Base-by-base conservation (phyloP, 352 stramenopile species). In the Plasmopara halstedii region DNA sequence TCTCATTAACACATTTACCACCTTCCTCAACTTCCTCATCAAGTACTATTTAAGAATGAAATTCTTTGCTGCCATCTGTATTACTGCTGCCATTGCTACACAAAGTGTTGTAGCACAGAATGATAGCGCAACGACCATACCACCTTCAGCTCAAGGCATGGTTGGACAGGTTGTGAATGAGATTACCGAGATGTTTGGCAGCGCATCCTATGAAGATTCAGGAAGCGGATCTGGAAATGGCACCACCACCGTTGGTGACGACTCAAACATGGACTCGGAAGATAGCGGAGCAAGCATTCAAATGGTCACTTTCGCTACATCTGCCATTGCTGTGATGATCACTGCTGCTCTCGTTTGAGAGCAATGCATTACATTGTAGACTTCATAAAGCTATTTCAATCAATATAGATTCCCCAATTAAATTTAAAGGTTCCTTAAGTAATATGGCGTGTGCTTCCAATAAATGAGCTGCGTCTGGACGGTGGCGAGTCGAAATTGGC, bases 401-500 rank as follows among this genome's bases (percentile, higher is more conserved):
- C 18, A 59, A 50, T 35, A 54, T 56, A 37, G 32, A 35, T 67
- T 50, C 42, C 29, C 22, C 2, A 29, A 6, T 11, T 29, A 44
- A 46, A 48, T 25, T 35, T 17, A 35, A 35, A 18, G 6, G 11
- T 31, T 31, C n/a, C n/a, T 60, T 19, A 66, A n/a, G 44, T 49
- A 14, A 53, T 38, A 14, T 50, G 50, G 1, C 55, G 46, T 15
- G 46, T 41, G 14, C 35, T 54, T 29, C 54, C 54, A 2, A 58
- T 17, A 17, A 68, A 50, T 3, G 44, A 67, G 1, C 43, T 63
- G n/a, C 50, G 53, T 35, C 49, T 50, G 29, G 52, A 60, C 15
- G 51, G 46, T 14, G 32, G 50, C 0, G 37, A 39, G 9, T 63
- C 45, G 17, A 85, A 75, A 1, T 82, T 64, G 44, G 78, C 71